A percentile compares a stretch with the other conserved stretches of the same genome.
phyloP scores from a whole-genome alignment of 2,329 filamentous ascomycete genomes.

The Triangularia verruculosa region DNA sequence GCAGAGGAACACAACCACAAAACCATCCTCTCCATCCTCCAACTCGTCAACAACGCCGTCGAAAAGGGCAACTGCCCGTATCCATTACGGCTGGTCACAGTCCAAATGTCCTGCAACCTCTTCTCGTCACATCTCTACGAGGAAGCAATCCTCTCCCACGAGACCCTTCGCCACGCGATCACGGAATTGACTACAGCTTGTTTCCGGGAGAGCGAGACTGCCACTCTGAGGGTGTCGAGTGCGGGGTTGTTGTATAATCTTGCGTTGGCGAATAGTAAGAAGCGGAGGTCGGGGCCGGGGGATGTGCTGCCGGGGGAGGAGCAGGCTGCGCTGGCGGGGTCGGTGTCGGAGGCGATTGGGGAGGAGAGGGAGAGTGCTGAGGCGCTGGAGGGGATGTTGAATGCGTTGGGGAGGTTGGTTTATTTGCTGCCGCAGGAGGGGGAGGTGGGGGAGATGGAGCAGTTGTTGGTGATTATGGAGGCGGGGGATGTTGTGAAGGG shows the following conservation, averaged over 20 bases:
- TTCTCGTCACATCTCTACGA: constrained; percentile 74
- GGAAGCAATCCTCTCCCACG: constrained; percentile 56
- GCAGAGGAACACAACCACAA: constrained; percentile 67
- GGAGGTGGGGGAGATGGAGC: constrained; percentile 64
- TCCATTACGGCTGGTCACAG: constrained; percentile 74
- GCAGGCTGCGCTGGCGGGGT: constrained; percentile 78
- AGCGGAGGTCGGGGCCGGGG: constrained; percentile 54
- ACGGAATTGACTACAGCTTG: constrained; percentile 71
- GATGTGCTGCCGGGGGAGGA: constrained; percentile 64
- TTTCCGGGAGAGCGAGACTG: constrained; percentile 73
- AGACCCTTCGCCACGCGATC: constrained; percentile 53
- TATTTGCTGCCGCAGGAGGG: constrained; percentile 63
- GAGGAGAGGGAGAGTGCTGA: constrained; percentile 63
- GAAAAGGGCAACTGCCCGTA: constrained; percentile 61
- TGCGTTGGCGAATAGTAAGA: constrained; percentile 64
- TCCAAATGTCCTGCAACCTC: constrained; percentile 82
- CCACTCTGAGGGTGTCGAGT: constrained; percentile 74
- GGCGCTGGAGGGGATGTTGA: constrained; percentile 71
- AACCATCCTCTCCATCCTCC: constrained; percentile 61
- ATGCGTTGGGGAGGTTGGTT: constrained; percentile 71
- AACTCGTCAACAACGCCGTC: constrained; percentile 53
- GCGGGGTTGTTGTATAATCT: constrained; percentile 84
- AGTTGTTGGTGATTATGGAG: constrained; percentile 76
- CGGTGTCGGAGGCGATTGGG: constrained; percentile 69
- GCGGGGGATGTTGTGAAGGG: constrained; percentile 60